Conservation (phyloP, 139 green algal genomes). For the Desmodesmus armatus region DNA sequence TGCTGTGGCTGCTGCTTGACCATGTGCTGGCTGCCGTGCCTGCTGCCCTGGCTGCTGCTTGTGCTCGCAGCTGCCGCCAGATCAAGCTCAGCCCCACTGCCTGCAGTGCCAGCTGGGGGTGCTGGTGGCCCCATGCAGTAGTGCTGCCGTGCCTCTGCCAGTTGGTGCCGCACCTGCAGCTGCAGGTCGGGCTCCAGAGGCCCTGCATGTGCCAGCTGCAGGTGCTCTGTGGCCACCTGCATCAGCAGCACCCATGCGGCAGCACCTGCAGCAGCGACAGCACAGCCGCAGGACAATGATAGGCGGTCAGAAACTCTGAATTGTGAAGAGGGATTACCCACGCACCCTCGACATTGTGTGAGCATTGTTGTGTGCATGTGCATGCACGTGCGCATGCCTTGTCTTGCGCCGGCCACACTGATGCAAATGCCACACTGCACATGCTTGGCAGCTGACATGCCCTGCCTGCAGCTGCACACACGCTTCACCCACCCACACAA, state of each 20-base stretch:
- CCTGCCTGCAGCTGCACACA: neutral
- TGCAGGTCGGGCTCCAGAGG: neutral
- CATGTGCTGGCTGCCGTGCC: neutral
- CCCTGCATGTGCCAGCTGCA: neutral
- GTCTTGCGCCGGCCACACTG: too few relatives aligned
- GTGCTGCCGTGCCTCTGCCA: neutral
- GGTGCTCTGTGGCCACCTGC: conserved; percentile 15
- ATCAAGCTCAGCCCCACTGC: too few relatives aligned
- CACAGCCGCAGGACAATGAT: neutral
- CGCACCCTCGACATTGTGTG: too few relatives aligned
- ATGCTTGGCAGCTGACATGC: neutral
- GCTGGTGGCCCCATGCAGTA: too few relatives aligned
- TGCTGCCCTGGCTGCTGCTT: neutral
- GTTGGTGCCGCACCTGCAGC: conserved; percentile 1
- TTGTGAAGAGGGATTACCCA: too few relatives aligned
- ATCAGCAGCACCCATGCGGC: conserved; percentile 33
- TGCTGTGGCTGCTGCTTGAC: neutral
- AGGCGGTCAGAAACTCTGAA: too few relatives aligned
- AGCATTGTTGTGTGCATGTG: neutral
- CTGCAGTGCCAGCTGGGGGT: too few relatives aligned
- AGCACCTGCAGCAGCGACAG: conserved; percentile 16
- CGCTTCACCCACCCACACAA: too few relatives aligned
- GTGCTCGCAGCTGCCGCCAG: neutral
- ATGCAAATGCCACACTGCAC: too few relatives aligned
- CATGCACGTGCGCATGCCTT: too few relatives aligned